These are phyloP conservation scores for Diutina mesorugosa DNA, from an alignment of 1,139 yeast genomes.

Conservation along the genomic window DNA sequence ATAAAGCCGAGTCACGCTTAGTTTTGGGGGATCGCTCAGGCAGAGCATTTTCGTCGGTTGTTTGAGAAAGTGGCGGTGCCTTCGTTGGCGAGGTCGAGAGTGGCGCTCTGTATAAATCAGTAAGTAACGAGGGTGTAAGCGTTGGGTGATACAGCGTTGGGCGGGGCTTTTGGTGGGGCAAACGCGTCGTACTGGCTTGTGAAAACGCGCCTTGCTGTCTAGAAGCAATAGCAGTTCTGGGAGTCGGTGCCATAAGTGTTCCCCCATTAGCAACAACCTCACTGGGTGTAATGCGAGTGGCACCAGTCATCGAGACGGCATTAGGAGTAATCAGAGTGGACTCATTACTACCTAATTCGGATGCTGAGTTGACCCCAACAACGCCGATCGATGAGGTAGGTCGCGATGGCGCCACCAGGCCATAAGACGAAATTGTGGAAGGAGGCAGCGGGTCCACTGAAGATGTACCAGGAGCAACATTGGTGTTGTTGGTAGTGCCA, in stretches of 20 bases:
- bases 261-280: background rate
- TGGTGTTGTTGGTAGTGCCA: no score
- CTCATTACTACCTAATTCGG: background rate
- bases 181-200: background rate
- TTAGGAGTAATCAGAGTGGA: background rate
- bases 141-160: constrained; percentile 74
- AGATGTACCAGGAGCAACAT: no score
- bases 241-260: background rate
- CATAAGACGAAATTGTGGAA: background rate
- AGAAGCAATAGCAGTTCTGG: background rate
- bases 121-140: constrained; percentile 17
- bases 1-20: constrained; percentile 29
- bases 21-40: constrained; percentile 9
- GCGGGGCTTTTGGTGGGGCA: constrained; percentile 42
- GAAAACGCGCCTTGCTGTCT: background rate
- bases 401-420: background rate
- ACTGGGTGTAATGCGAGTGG: background rate
- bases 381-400: background rate
- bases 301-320: background rate
- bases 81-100: background rate
- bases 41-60: constrained; percentile 2
- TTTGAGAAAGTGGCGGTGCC: constrained; percentile 1
- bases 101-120: background rate
- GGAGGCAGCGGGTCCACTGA: background rate
- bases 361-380: background rate